Evolutionary conservation across 192 early-diverging fungal genomes (phyloP), one percentile per base, ranked within the genome.

Genomic region (Coemansia sp.): DNA sequence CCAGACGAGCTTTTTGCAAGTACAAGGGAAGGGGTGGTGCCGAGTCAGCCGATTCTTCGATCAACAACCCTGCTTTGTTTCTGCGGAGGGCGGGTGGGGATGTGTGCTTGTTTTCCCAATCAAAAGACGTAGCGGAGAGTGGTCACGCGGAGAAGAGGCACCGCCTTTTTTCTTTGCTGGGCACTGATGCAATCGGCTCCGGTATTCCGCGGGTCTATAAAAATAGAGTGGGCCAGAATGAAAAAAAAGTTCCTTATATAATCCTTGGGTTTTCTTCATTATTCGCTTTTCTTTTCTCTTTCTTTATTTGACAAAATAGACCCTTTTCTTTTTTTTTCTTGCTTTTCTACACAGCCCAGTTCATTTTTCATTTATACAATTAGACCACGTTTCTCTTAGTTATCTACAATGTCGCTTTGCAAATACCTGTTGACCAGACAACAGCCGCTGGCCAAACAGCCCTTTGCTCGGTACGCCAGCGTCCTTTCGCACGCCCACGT

Each of bases 401-500:
- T 38, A 22, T 61, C 33, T 36, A 14, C 55, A 31, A 65, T 57
- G 52, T 38, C 64, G 52, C 42, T 31, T 56, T 55, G 55, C 31
- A 29, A 32, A 25, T 36, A 38, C 2, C 28, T 54, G 42, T 45
- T 45, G 42, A 16, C 42, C 42, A 45, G 42, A 45, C 42, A 45
- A 8, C 42, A 45, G 0, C 11, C 62, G 34, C 29, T 7, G 2
- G 28, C 52, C 29, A 40, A 2, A 29, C 28, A 28, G 17, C 6
- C 17, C 20, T 22, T 20, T 32, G 16, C 40, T 2, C 61, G 69
- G n/a, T 22, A 48, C 7, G 69, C 69, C 32, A 72, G 69, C 59
- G 42, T 72, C 6, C 63, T 72, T 2, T 58, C 63, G 8, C 63
- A 33, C 59, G 51, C 33, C 28, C 66, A 61, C 29, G 31, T 49